A percentile compares a stretch with the other conserved stretches of the same genome.
phyloP scores from a whole-genome alignment of 2,329 filamentous ascomycete genomes.

The Tolypocladium inflatum region DNA sequence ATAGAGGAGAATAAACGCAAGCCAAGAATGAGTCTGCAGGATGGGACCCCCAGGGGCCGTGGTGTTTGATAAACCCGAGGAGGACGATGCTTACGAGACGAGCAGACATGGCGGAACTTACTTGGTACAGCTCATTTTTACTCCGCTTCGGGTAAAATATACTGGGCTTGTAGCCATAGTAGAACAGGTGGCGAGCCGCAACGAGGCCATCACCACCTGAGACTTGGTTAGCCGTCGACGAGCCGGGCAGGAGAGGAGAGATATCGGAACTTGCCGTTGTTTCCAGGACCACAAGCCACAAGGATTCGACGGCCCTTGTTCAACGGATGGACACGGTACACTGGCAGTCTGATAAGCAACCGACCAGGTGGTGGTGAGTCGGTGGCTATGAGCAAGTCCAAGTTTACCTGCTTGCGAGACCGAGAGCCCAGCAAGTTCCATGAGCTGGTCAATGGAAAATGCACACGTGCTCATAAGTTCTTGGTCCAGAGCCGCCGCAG shows the following conservation, averaged over 20 bases:
- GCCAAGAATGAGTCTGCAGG: neutral
- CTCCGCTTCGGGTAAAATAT: constrained; percentile 90
- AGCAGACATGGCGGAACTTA: constrained; percentile 23
- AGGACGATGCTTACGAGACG: neutral
- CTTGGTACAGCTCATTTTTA: constrained; percentile 84
- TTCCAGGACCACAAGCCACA: constrained; percentile 81
- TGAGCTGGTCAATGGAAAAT: constrained; percentile 92
- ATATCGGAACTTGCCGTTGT: constrained; percentile 42
- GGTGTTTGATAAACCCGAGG: neutral
- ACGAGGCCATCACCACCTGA: constrained; percentile 88
- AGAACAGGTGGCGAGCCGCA: constrained; percentile 79
- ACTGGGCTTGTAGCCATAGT: constrained; percentile 83
- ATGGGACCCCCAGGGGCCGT: no score
- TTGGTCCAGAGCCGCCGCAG: constrained; percentile 79
- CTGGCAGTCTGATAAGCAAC: constrained; percentile 30
- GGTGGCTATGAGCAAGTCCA: neutral
- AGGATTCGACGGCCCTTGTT: constrained; percentile 63
- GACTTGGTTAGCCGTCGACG: constrained; percentile 17
- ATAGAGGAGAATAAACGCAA: constrained; percentile 6
- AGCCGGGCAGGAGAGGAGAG: neutral
- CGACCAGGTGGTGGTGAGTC: neutral
- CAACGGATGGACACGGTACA: constrained; percentile 75
- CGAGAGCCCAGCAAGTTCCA: constrained; percentile 90
- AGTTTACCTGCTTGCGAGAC: constrained; percentile 74
- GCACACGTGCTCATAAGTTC: constrained; percentile 85